These are phyloP conservation scores for Cunninghamia lanceolata DNA, from an alignment of 75 land plant species.

Conservation along the genomic window DNA sequence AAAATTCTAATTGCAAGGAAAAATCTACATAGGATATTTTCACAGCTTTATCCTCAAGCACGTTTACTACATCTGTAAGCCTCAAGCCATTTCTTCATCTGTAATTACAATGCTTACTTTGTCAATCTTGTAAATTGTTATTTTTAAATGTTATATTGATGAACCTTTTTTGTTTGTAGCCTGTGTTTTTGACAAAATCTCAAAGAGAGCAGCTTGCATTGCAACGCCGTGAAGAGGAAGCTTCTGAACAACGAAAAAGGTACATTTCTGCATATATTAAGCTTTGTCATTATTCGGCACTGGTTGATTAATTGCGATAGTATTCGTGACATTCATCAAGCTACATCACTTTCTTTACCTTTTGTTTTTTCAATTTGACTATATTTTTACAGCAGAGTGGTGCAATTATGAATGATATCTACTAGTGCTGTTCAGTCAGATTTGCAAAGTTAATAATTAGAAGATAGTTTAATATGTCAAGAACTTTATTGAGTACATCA, in stretches of 20 bases:
- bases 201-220: constrained; percentile 82
- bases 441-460: background rate
- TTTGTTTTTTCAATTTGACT: background rate
- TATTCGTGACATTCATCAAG: background rate
- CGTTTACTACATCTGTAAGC: background rate
- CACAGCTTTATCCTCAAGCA: background rate
- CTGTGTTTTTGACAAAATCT: constrained; percentile 84
- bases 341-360: background rate
- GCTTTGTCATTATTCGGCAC: background rate
- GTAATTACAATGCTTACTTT: background rate
- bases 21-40: background rate
- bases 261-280: constrained; percentile 15
- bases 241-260: constrained; percentile 65
- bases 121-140: background rate
- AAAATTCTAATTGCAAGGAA: no score
- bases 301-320: background rate
- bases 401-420: background rate
- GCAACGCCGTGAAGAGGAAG: constrained; percentile 72
- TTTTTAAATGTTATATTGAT: background rate
- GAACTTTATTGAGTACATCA: background rate
- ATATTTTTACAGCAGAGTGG: background rate
- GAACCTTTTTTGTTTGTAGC: constrained; percentile 27
- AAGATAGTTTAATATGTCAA: background rate
- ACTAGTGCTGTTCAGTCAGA: background rate
- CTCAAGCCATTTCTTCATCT: background rate